phyloP scores from a whole-genome alignment of 2,329 filamentous ascomycete species.

The Tothia fuscella region DNA sequence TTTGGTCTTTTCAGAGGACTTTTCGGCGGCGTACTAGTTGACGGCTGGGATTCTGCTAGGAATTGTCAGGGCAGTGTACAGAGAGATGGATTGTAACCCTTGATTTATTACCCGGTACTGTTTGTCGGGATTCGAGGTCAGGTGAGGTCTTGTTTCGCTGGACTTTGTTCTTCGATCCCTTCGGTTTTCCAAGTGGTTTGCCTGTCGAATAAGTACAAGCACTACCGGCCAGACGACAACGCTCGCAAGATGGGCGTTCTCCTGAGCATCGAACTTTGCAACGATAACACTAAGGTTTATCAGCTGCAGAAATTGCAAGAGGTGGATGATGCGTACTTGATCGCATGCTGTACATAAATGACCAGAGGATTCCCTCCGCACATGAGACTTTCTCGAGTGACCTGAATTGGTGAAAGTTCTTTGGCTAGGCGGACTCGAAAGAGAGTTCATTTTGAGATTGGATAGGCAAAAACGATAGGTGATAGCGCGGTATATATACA shows the following conservation, averaged over 20 bases:
- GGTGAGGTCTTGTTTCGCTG: slow-evolving; percentile 1
- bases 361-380: slow-evolving; percentile 7
- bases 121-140: not conserved
- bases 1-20: not conserved
- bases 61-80: not conserved
- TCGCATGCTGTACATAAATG: slow-evolving; percentile 10
- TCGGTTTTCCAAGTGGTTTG: slow-evolving; percentile 9
- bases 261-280: slow-evolving; percentile 9
- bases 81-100: not conserved
- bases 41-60: not conserved
- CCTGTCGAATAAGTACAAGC: slow-evolving; percentile 10
- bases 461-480: too few species aligned
- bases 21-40: not conserved
- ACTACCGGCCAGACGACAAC: not conserved
- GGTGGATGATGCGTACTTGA: not conserved
- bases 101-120: not conserved
- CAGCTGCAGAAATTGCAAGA: not conserved
- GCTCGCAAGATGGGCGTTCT: slow-evolving; percentile 5
- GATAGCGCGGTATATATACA: too few species aligned
- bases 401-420: too few species aligned
- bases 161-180: slow-evolving; percentile 10
- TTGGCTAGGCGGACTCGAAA: too few species aligned
- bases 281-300: slow-evolving; percentile 5
- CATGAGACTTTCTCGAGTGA: not conserved
- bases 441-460: too few species aligned